Percentiles rank a stretch among this genome's conserved stretches.
Evolutionary conservation across 495 filamentous ascomycete species (phyloP).

Genomic region (Penicillium nucicola): DNA sequence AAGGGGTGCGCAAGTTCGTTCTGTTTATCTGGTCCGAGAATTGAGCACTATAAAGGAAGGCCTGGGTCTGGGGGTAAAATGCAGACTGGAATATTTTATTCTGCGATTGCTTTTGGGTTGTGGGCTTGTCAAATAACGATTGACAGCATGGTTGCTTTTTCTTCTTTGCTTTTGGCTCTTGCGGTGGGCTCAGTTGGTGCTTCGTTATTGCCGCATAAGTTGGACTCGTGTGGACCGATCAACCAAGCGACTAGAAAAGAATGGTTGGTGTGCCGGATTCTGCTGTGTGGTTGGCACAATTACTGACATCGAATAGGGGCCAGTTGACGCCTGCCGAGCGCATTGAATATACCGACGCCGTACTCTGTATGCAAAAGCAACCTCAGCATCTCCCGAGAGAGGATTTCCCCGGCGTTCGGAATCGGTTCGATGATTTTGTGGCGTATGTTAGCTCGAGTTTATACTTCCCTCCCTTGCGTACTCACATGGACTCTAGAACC

Average conservation of each 20-base stretch:
- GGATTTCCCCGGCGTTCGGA: slow-evolving; percentile 47
- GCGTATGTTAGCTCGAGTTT: slow-evolving; percentile 34
- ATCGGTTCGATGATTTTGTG: slow-evolving; percentile 54
- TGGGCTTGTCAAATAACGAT: not conserved
- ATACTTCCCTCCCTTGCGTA: not conserved
- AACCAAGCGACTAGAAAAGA: not conserved
- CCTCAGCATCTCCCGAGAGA: slow-evolving; percentile 36
- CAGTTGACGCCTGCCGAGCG: slow-evolving; percentile 29
- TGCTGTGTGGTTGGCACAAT: not conserved
- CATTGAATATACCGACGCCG: slow-evolving; percentile 44
- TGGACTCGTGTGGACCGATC: not conserved
- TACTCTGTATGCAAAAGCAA: slow-evolving; percentile 44
- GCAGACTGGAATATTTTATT: not conserved
- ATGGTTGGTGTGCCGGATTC: not conserved
- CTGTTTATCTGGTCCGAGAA: not conserved
- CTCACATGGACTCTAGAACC: slow-evolving; percentile 29
- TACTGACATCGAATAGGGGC: slow-evolving; percentile 28
- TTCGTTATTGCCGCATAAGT: not conserved
- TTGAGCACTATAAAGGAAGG: not conserved
- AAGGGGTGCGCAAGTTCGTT: not conserved
- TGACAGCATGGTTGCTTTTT: slow-evolving; percentile 4
- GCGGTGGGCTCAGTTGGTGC: not conserved
- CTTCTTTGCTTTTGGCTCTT: not conserved
- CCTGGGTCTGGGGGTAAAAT: not conserved
- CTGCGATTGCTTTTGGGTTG: not conserved